Conservation (phyloP, 2,329 filamentous ascomycete genomes). For the Herpotrichia juniperi region DNA sequence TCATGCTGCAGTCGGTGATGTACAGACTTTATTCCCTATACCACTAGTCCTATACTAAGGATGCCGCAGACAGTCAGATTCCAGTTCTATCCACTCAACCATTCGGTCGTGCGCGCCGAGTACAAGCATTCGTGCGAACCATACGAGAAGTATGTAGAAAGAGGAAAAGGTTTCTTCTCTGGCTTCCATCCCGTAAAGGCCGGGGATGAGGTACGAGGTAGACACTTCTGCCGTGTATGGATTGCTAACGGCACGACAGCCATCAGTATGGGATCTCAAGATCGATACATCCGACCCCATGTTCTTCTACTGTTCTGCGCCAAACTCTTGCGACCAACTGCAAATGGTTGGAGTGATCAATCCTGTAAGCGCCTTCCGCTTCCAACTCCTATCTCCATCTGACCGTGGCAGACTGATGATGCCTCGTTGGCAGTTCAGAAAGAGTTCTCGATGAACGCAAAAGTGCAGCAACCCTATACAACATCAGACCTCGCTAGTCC, state of each 20-base stretch:
- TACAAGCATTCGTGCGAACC: slow-evolving; percentile 41
- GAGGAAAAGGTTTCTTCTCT: slow-evolving; percentile 17
- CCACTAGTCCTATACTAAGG: background rate
- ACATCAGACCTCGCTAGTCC: background rate
- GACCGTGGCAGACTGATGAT: no score
- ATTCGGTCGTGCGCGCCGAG: slow-evolving; percentile 44
- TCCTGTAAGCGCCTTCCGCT: no score
- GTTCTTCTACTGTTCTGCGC: slow-evolving; percentile 53
- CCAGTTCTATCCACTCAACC: slow-evolving; percentile 42
- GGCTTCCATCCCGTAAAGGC: slow-evolving; percentile 13
- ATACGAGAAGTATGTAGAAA: slow-evolving; percentile 9
- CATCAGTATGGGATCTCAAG: slow-evolving; percentile 14
- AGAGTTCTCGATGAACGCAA: no score
- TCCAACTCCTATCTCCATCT: no score
- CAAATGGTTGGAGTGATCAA: slow-evolving; percentile 81
- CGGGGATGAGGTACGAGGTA: slow-evolving; percentile 11
- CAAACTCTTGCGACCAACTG: slow-evolving; percentile 66
- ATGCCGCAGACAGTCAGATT: slow-evolving; percentile 31
- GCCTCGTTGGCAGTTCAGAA: no score
- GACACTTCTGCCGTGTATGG: background rate
- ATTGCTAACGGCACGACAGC: slow-evolving; percentile 2
- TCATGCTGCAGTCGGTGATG: slow-evolving; percentile 35
- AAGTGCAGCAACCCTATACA: no score
- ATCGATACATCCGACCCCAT: slow-evolving; percentile 26
- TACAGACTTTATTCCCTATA: slow-evolving; percentile 8